Base-by-base conservation (phyloP, 495 filamentous ascomycete genomes). In the Penicillium angulare region DNA sequence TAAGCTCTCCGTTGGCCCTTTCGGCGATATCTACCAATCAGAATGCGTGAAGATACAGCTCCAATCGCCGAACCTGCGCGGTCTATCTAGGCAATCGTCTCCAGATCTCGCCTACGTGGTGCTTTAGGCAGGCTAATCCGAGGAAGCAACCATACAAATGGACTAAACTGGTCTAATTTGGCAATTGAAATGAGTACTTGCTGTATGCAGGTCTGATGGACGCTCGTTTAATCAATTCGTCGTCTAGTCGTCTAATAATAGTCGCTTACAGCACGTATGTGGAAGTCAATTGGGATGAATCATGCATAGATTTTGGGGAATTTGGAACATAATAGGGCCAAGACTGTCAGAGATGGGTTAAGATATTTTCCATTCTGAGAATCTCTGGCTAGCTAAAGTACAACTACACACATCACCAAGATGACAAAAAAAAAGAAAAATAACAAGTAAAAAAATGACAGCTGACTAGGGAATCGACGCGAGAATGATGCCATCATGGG, bases 1-100 rank as follows among this genome's bases (percentile, higher is more conserved):
- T 64, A 64, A 64, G 58, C 41, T 57, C 12, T 23, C n/a, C 1
- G n/a, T 64, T 58, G 61, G 61, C 43, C 29, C n/a, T 2, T 17
- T 64, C 61, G 61, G 61, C 43, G n/a, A 21, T 44, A 10, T 16
- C 0, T 26, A 13, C 61, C 61, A 64, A 64, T 61, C 27, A 54
- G 0, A 12, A 10, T 16, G 1, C 15, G 5, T 12, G 5, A 3
- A 29, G 13, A 17, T 23, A 5, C 5, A 1, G 7, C 3, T 5
- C 8, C 0, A 22, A 59, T 53, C 56, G 56, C 59, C 59, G 59
- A 62, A 27, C 7, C 9, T 6, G 52, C 35, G 41, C 43, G 32
- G 33, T 8, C 27, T 34, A 47, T 57, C 36, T 23, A 16, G 33
- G 45, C 35, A 31, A 31, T 20, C 36, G 2, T 23, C 6, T 17